Evolutionary conservation across 495 filamentous ascomycete genomes (phyloP).

Genomic region (Xylaria venustula): DNA sequence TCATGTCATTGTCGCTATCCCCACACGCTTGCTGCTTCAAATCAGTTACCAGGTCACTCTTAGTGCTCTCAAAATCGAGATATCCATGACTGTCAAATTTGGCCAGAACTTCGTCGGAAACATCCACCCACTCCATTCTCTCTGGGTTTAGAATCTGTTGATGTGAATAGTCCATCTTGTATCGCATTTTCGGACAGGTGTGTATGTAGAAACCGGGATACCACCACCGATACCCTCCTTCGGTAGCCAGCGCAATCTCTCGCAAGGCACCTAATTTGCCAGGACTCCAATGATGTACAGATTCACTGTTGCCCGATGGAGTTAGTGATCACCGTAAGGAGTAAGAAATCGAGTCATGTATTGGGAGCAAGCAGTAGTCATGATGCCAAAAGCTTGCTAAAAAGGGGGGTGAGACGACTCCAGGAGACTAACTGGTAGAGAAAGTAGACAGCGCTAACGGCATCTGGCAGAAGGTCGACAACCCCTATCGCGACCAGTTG

Average conservation of each 20-base stretch:
- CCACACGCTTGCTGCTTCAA: constrained; percentile 15
- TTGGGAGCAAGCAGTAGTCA: too few relatives aligned
- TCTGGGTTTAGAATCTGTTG: constrained; percentile 83
- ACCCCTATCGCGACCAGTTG: constrained; percentile 85
- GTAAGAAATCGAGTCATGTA: too few relatives aligned
- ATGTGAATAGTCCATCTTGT: constrained; percentile 85
- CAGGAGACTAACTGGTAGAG: too few relatives aligned
- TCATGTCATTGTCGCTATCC: constrained; percentile 32
- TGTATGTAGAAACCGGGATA: constrained; percentile 54
- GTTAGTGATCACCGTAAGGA: too few relatives aligned
- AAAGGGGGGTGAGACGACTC: too few relatives aligned
- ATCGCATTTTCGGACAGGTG: constrained; percentile 56
- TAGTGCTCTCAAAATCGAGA: constrained; percentile 56
- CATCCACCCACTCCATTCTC: constrained; percentile 67
- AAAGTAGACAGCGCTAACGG: constrained; percentile 92
- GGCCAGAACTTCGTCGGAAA: constrained; percentile 64
- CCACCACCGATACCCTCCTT: constrained; percentile 66
- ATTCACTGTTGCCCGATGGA: too few relatives aligned
- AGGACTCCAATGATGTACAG: constrained; percentile 73
- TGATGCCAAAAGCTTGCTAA: too few relatives aligned
- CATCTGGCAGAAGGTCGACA: constrained; percentile 80
- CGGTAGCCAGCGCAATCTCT: constrained; percentile 76
- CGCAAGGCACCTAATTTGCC: constrained; percentile 86
- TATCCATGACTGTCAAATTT: constrained; percentile 67
- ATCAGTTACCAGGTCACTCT: constrained; percentile 34